Conservation (phyloP, 139 green algal species). For the Chlorokybus atmophyticus region DNA sequence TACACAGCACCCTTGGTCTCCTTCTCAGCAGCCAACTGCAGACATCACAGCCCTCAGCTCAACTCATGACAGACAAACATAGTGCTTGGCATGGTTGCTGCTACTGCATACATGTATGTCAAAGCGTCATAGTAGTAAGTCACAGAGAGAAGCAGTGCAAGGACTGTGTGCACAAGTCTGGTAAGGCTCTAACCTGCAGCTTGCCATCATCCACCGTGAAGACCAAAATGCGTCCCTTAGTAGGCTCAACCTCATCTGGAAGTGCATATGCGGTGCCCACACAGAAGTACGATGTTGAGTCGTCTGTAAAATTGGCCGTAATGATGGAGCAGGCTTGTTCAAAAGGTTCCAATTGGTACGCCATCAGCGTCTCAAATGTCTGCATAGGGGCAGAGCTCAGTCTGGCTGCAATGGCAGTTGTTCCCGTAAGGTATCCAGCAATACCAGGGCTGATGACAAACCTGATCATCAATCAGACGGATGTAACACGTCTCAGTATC, state of each 20-base stretch:
- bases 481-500: slow-evolving; percentile 31
- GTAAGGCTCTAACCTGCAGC: too few species aligned
- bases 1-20: slow-evolving; percentile 81
- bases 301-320: slow-evolving; percentile 36
- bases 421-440: too few species aligned
- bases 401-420: too few species aligned
- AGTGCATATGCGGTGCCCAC: slow-evolving; percentile 61
- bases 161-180: too few species aligned
- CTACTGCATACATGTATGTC: too few species aligned
- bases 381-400: too few species aligned
- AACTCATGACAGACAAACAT: too few species aligned
- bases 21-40: slow-evolving; percentile 52
- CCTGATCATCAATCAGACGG: slow-evolving; percentile 35
- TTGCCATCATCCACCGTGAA: slow-evolving; percentile 38
- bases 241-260: slow-evolving; percentile 68
- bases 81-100: too few species aligned
- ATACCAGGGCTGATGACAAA: too few species aligned
- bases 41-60: too few species aligned
- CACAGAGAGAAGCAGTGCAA: too few species aligned
- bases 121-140: too few species aligned
- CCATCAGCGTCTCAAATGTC: slow-evolving; percentile 58
- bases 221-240: slow-evolving; percentile 60
- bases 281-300: slow-evolving; percentile 48
- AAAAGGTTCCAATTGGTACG: slow-evolving; percentile 38
- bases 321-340: slow-evolving; percentile 48